phyloP scores from a whole-genome alignment of 148 eudicot species.

The Cornus florida region DNA sequence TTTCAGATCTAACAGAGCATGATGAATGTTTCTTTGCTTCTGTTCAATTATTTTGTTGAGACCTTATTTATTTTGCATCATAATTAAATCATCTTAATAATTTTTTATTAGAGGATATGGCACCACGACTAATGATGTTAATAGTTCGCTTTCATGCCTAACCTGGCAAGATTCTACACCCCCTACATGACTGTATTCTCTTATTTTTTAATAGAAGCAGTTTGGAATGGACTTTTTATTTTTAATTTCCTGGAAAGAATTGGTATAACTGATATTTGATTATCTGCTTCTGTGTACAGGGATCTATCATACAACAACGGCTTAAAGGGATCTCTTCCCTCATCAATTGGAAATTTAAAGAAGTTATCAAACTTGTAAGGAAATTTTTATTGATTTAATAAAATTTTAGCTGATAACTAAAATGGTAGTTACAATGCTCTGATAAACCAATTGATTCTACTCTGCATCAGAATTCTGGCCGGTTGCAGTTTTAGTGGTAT shows the following conservation, averaged over 20 bases:
- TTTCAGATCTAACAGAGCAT: too few relatives aligned
- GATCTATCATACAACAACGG: conserved; percentile 83
- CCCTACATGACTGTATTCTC: neutral
- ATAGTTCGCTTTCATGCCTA: neutral
- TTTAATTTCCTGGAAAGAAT: too few relatives aligned
- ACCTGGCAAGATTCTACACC: neutral
- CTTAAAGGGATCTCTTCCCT: conserved; percentile 71
- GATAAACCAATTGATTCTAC: conserved; percentile 1
- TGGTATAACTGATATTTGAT: too few relatives aligned
- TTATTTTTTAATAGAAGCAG: too few relatives aligned
- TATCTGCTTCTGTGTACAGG: conserved; percentile 32
- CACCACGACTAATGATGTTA: neutral
- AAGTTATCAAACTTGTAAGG: conserved; percentile 65
- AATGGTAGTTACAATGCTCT: conserved; percentile 3
- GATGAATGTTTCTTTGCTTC: too few relatives aligned
- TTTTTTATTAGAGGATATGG: neutral
- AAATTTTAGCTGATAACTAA: neutral
- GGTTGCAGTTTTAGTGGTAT: conserved; percentile 75
- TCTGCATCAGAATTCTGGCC: conserved; percentile 55
- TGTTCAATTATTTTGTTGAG: too few relatives aligned
- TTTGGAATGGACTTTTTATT: too few relatives aligned
- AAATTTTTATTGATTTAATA: conserved; percentile 7
- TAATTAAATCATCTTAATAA: too few relatives aligned
- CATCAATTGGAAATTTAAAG: conserved; percentile 55
- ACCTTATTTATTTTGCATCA: too few relatives aligned